Base-by-base conservation (phyloP, 768 basidiomycete genomes). In the Crepidotus variabilis region DNA sequence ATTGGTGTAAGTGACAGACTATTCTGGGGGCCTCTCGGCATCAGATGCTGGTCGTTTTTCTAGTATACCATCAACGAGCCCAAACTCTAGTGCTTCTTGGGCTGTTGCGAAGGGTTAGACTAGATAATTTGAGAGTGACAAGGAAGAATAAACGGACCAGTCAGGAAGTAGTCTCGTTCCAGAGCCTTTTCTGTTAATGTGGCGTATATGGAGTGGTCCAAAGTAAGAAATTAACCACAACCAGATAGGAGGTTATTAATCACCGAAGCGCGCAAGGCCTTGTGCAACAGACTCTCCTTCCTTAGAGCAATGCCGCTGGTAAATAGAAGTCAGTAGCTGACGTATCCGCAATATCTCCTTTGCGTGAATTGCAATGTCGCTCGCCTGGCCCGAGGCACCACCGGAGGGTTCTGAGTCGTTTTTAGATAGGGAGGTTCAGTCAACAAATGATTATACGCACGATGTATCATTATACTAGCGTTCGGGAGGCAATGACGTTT, bases 401-500 rank as follows among this genome's bases (percentile, higher is more conserved):
- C 96, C 96, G 34, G 94, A 96, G 0, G 96, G 96, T 72, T 98
- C 95, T 97, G 74, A 47, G 23, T 52, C 46, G 54, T n/a, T 58
- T 13, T 56, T 33, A 10, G 48, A 54, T 51, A 54, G 51, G 52
- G 51, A n/a, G 52, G 48, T 33, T 54, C 54, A 43, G 39, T 45
- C 57, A 59, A 51, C 61, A 56, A 57, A 33, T 60, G 35, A 50
- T 9, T 10, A 59, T 45, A 72, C 79, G 59, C 69, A 96, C 95
- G 96, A 70, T 98, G 96, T 54, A 98, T 98, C 96, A 98, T 98
- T 66, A 98, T 93, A 67, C 90, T 92, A 18, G 94, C 88, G 68
- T 98, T 91, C 11, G 94, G 93, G 56, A 98, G 80, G 63, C 90
- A 90, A 68, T 94, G 94, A 28, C 96, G 81, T 69, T 95, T 93